A percentile compares a stretch with the other conserved stretches of the same genome.
Conservation (phyloP, 352 stramenopile species). For the Globisporangium cylindrosporum region DNA sequence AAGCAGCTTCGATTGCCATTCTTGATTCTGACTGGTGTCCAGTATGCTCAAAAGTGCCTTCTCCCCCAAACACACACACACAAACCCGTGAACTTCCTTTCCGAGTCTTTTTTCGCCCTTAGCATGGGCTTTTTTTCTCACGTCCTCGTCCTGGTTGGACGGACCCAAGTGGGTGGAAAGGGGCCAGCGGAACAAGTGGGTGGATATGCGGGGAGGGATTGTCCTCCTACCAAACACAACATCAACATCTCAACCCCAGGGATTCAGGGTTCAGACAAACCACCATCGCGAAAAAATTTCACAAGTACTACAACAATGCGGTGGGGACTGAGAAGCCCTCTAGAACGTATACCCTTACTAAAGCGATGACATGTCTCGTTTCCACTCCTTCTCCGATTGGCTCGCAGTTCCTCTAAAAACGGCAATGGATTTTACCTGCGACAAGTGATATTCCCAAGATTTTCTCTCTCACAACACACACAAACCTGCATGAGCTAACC, state of each 20-base stretch:
- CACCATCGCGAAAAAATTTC: conserved; percentile 15
- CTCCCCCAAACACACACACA: background rate
- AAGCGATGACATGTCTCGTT: conserved; percentile 3
- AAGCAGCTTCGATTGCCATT: background rate
- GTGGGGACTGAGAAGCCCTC: background rate
- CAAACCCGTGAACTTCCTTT: background rate
- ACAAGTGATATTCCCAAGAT: conserved; percentile 3
- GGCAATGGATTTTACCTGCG: conserved; percentile 16
- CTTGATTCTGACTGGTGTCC: background rate
- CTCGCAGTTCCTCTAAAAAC: background rate
- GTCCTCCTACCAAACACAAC: conserved; percentile 10
- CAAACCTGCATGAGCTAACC: background rate
- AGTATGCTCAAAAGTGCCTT: background rate
- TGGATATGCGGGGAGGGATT: conserved; percentile 3
- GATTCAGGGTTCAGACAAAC: background rate
- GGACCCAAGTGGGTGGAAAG: conserved; percentile 13
- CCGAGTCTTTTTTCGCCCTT: background rate
- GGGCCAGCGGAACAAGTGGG: background rate
- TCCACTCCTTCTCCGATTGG: background rate
- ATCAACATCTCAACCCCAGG: background rate
- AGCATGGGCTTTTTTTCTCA: conserved; percentile 11
- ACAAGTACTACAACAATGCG: background rate
- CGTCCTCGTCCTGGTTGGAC: background rate
- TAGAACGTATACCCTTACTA: background rate
- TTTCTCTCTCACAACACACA: background rate